Base-by-base conservation (phyloP, 495 filamentous ascomycete species). In the Parathielavia appendiculata region DNA sequence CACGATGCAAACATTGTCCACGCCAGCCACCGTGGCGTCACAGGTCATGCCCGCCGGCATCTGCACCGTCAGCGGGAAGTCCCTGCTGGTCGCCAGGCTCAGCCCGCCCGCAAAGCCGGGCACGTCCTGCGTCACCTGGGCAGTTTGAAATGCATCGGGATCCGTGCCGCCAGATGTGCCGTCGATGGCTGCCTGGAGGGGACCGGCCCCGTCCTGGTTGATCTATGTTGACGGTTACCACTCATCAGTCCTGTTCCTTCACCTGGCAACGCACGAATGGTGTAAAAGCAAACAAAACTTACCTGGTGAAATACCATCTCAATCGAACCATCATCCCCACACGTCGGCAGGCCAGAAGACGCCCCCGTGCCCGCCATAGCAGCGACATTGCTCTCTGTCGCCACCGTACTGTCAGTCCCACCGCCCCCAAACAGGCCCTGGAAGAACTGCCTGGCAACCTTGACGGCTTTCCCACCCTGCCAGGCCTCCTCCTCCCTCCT, bases 11-110 rank as follows among this genome's bases (percentile, higher is more conserved):
- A 85, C 81, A 54, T 80, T 79, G 48, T 71, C 55, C 1, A 75
- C 78, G 10, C 76, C 79, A 16, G 73, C 81, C 20, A 78, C 76
- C 14, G 71, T 71, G 22, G 71, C 83, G 22, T 77, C 74, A 71
- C 83, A 85, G 9, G 79, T 83, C 80, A 85, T 84, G 43, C 80
- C 82, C 0, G 71, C 73, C 2, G 83, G 83, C 79, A 86, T 83
- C 69, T 83, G 71, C 7, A 85, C 75, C 9, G 69, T 73, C 40
- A 85, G 63, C 1, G 78, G 77, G 70, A 83, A 83, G 58, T 84
- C 81, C 34, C 70, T 78, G 61, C 66, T 79, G 7, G 74, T 76
- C 5, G 76, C 75, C 7, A 66, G 61, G 20, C 78, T 81, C 20
- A 82, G 61, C 43, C 80, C 80, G 58, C 80, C 58, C 17, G 76